Conservation (phyloP, 177 flowering plant genomes). For the Vitis hybrid region DNA sequence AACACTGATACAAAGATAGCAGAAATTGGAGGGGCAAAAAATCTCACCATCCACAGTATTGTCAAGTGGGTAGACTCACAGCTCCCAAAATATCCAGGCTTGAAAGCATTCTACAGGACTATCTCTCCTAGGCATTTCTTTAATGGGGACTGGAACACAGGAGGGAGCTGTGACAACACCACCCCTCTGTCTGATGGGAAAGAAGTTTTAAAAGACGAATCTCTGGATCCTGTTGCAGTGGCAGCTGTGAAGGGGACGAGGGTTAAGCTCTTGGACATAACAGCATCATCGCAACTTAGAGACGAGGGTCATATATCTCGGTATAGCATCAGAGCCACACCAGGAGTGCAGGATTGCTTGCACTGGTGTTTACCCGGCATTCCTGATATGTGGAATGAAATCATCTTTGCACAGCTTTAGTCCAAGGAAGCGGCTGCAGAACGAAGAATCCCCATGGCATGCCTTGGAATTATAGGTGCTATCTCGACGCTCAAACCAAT, state of each 20-base stretch:
- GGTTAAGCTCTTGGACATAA: conserved; percentile 73
- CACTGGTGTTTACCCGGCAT: conserved; percentile 95
- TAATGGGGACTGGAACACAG: conserved; percentile 91
- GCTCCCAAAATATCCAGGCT: conserved; percentile 53
- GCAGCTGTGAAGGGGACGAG: conserved; percentile 66
- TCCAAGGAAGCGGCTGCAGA: background rate
- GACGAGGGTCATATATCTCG: conserved; percentile 86
- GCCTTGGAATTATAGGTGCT: background rate
- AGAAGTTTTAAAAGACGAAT: conserved; percentile 57
- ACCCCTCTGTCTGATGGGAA: conserved; percentile 58
- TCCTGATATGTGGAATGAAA: conserved; percentile 91
- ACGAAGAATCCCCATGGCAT: background rate
- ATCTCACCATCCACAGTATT: conserved; percentile 61
- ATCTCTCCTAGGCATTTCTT: conserved; percentile 85
- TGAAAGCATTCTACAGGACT: conserved; percentile 72
- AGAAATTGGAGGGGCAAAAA: conserved; percentile 57
- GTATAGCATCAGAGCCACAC: conserved; percentile 48
- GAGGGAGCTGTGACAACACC: conserved; percentile 85
- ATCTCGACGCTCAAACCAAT: too few relatives aligned
- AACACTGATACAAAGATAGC: conserved; percentile 49
- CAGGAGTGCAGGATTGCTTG: conserved; percentile 78
- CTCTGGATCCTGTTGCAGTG: conserved; percentile 53
- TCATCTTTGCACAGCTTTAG: conserved; percentile 61
- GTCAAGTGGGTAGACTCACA: conserved; percentile 69
- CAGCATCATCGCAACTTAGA: conserved; percentile 69